Base-by-base conservation (phyloP, 768 basidiomycete genomes). In the Steccherinum ochraceum region DNA sequence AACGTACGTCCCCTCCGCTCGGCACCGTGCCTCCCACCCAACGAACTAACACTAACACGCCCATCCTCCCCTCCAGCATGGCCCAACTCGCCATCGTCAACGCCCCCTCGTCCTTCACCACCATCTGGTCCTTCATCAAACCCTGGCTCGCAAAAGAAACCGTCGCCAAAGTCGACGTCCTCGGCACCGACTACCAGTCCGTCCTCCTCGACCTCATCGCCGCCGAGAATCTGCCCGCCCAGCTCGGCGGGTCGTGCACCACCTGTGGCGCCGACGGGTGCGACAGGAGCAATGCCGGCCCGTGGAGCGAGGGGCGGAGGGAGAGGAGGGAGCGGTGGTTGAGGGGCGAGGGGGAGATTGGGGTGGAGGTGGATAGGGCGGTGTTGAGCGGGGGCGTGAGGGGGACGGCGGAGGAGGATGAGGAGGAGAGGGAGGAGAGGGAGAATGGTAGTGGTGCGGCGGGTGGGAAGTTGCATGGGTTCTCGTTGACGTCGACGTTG, bases 141-240 rank as follows among this genome's bases (percentile, higher is more conserved):
- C 83, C 78, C 2, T 88, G 86, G 86, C 67, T 89, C 48, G 74
- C 85, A 12, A 83, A 83, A 60, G 86, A 86, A 61, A 88, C 87
- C 0, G 75, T 70, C 1, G 78, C 75, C 27, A 89, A 89, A 62
- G 72, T 89, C 45, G 74, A 80, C 48, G 76, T 90, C 16, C 65
- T 86, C 19, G 84, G 85, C 24, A 64, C 72, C 47, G 72, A 86
- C 61, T 87, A 87, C 63, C 63, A 71, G 52, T 64, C 74, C 0
- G 71, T 71, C 19, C 70, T 90, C 27, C 71, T 86, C 20, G 72
- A 79, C 21, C 63, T 84, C 26, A 67, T 89, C 45, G 80, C 84
- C 56, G 77, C 72, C 3, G 83, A 87, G 48, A 77, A 79, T 55
- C 69, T 89, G 21, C 87, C 88, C 3, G 62, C 61, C 18, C 60